These are phyloP conservation scores for Nitzschia sp. DNA, from an alignment of 108 stramenopile species.

Conservation along the genomic window DNA sequence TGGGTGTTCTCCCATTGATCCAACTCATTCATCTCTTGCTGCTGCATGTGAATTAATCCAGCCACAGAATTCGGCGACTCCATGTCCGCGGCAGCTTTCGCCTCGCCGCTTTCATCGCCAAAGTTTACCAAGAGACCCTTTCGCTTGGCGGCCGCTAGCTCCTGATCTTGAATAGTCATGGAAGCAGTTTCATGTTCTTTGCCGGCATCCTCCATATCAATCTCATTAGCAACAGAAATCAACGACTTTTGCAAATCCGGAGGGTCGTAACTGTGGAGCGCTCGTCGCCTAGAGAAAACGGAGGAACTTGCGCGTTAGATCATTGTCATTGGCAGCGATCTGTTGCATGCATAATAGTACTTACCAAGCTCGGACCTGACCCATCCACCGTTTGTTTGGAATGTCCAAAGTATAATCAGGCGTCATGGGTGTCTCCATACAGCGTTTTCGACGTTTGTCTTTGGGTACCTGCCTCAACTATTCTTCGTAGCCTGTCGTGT, in stretches of 20 bases:
- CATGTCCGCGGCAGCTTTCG: neutral
- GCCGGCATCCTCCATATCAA: neutral
- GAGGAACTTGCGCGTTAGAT: slow-evolving; percentile 6
- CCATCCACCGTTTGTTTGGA: slow-evolving; percentile 78
- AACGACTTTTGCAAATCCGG: slow-evolving; percentile 47
- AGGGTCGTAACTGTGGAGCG: slow-evolving; percentile 84
- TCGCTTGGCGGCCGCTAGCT: slow-evolving; percentile 24
- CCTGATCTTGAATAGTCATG: slow-evolving; percentile 22
- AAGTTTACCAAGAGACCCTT: slow-evolving; percentile 5
- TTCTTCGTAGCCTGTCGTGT: slow-evolving; percentile 80
- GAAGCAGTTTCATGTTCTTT: neutral
- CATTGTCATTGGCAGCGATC: neutral
- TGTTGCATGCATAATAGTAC: slow-evolving; percentile 18
- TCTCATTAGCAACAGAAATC: neutral
- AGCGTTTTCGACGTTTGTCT: slow-evolving; percentile 53
- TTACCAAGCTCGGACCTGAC: slow-evolving; percentile 78
- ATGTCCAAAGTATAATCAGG: slow-evolving; percentile 79
- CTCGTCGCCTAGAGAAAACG: slow-evolving; percentile 45
- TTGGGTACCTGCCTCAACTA: slow-evolving; percentile 65
- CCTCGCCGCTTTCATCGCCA: neutral
- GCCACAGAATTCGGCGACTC: neutral
- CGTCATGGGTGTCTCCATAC: slow-evolving; percentile 70
- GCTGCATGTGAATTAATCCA: neutral
- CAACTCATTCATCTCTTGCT: slow-evolving; percentile 13
- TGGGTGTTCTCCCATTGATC: slow-evolving; percentile 21